Evolutionary conservation across 2,329 filamentous ascomycete genomes (phyloP), one percentile per base, ranked within the genome.

Genomic region (Ophiostoma ips): DNA sequence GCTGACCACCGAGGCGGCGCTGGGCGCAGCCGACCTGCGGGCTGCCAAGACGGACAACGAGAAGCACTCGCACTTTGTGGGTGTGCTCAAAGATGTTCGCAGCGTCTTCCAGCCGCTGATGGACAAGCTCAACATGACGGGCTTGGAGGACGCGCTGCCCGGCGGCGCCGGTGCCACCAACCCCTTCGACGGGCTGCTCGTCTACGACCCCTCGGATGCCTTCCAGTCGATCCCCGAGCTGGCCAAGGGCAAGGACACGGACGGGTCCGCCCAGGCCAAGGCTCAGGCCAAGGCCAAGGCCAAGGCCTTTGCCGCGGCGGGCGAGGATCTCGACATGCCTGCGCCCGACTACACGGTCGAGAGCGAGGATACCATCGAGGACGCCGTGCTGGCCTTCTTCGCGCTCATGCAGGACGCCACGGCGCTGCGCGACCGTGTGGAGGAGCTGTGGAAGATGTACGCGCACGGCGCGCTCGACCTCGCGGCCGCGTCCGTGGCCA

Each of bases 131-230:
- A n/a, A 38, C n/a, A 5, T 36, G n/a, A 3, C 30, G 5, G 31
- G 15, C 15, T 16, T 35, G 24, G 16, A 31, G 5, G 24, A 28
- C 2, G 16, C 19, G 3, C 11, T 28, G 12, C 21, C 34, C 31
- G 16, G 36, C 36, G 16, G 24, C 2, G 7, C 7, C 8, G 24
- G 24, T 4, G 13, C n/a, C 5, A 9, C 16, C 15, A 33, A 31
- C 12, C 15, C 34, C 1, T 52, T 46, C 12, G n/a, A 21, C 6
- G 28, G 6, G 3, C 43, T 52, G 9, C 8, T 24, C 1, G 53
- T 69, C 12, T 59, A 68, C 37, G 67, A 70, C 21, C 61, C 66
- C 1, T 67, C 65, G 0, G 57, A 66, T 19, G 58, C 56, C 5
- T 70, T 69, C 53, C 37, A 65, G 5, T 54, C 63, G 13, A 59